phyloP scores from a whole-genome alignment of 129 eudicot species.

The Solidago caesia region DNA sequence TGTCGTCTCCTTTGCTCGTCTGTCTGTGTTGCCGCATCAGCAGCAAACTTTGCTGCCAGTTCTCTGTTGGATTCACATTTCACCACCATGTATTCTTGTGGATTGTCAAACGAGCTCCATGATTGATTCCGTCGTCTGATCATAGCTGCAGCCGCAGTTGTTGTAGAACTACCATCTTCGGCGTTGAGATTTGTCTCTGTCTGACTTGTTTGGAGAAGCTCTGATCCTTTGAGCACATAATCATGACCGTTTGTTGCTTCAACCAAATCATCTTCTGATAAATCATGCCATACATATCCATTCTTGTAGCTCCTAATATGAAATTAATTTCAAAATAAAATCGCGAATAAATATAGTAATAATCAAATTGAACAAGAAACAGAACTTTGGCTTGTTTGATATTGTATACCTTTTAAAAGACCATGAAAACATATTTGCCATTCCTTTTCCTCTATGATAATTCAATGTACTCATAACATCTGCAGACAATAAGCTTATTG shows the following conservation, averaged over 20 bases:
- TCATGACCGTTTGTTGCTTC: slow-evolving; percentile 45
- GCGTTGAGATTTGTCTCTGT: slow-evolving; percentile 17
- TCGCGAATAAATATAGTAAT: background rate
- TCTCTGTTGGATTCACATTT: slow-evolving; percentile 58
- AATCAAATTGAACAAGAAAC: background rate
- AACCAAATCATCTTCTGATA: slow-evolving; percentile 50
- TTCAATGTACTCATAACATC: slow-evolving; percentile 61
- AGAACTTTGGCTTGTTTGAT: background rate
- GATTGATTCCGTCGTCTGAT: slow-evolving; percentile 45
- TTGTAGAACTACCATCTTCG: slow-evolving; percentile 9
- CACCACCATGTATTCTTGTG: slow-evolving; percentile 46
- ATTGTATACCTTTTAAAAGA: slow-evolving; percentile 52
- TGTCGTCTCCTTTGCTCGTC: slow-evolving; percentile 26
- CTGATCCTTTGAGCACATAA: slow-evolving; percentile 63
- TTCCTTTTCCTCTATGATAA: slow-evolving; percentile 56
- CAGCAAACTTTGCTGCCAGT: slow-evolving; percentile 41
- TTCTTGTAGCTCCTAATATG: slow-evolving; percentile 57
- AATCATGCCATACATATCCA: slow-evolving; percentile 73
- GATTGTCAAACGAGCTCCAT: slow-evolving; percentile 62
- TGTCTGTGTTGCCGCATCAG: slow-evolving; percentile 47
- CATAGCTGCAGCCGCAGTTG: slow-evolving; percentile 6
- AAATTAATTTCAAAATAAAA: slow-evolving; percentile 1
- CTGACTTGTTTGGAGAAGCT: slow-evolving; percentile 36
- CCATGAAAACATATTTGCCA: slow-evolving; percentile 68
- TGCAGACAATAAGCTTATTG: slow-evolving; percentile 9